Evolutionary conservation across 441 rosid genomes (phyloP), one percentile per base, ranked within the genome.

Genomic region (Gossypium davidsonii): DNA sequence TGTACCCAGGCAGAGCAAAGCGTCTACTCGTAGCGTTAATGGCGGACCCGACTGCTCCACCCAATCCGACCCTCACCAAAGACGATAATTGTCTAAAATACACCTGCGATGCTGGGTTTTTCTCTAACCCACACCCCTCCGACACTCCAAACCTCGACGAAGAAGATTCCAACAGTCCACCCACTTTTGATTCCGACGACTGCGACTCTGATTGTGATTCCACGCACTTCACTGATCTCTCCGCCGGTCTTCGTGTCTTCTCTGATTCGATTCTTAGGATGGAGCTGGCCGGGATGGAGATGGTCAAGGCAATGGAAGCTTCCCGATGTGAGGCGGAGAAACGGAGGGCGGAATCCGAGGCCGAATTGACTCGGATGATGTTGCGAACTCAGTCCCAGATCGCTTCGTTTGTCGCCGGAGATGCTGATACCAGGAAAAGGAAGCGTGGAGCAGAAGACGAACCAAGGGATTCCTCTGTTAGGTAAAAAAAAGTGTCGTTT

Each of bases 281-380:
- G 73, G 83, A 89, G 61, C 20, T 73, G 26, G 86, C 78, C 3
- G 91, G 83, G 84, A 76, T 74, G 81, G 90, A 91, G 87, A 84
- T 87, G 88, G 71, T 81, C 52, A 82, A 79, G 72, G 85, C 90
- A 23, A 80, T 86, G 52, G 91, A 91, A 68, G 85, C 82, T 20
- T 74, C 76, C 18, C 66, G 89, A 67, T 69, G 81, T 60, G 91
- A 85, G 72, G 83, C 79, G n/a, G 87, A 87, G 81, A 85, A 80
- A 72, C 55, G 76, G 75, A 78, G 85, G 77, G 55, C 70, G 68
- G 87, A 88, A 53, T 14, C 75, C 74, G 88, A 87, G 77, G 61
- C 77, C 2, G 87, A 85, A 76, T 70, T 82, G 85, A 85, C 87
- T 79, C 86, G 70, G 60, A 81, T 84, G 83, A 60, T 85, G 77